Conservation (phyloP, 2,329 filamentous ascomycete species). For the Exophiala xenobiotica region DNA sequence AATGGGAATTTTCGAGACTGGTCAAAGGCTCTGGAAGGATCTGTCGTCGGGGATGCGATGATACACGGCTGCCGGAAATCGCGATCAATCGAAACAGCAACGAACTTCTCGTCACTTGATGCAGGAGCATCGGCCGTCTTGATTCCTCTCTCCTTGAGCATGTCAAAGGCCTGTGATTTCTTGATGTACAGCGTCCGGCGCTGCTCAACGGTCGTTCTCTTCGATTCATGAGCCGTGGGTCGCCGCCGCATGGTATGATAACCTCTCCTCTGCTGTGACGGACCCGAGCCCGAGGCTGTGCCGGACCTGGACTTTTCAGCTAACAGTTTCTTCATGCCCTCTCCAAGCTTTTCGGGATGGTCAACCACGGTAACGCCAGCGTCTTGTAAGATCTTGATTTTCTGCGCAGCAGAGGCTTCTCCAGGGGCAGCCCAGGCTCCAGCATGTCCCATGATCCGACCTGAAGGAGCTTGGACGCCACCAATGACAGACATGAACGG, state of each 20-base stretch:
- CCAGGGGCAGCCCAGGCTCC: constrained; percentile 69
- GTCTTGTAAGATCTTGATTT: constrained; percentile 64
- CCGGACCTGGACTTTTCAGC: constrained; percentile 37
- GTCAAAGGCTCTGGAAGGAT: constrained; percentile 43
- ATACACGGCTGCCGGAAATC: constrained; percentile 63
- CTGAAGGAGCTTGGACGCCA: constrained; percentile 62
- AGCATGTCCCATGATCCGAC: constrained; percentile 74
- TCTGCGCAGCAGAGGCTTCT: constrained; percentile 64
- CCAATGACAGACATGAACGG: constrained; percentile 72
- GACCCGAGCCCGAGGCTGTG: constrained; percentile 36
- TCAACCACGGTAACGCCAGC: constrained; percentile 70
- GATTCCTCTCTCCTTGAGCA: constrained; percentile 56
- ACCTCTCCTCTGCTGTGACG: constrained; percentile 50
- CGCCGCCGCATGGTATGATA: constrained; percentile 50
- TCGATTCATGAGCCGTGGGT: constrained; percentile 8
- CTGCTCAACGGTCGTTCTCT: constrained; percentile 34
- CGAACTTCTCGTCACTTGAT: constrained; percentile 46
- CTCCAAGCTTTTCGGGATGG: constrained; percentile 73
- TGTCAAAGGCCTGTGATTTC: constrained; percentile 53
- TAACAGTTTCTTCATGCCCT: constrained; percentile 64
- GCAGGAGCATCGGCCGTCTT: constrained; percentile 41
- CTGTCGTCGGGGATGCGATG: constrained; percentile 55
- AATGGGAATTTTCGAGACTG: constrained; percentile 60
- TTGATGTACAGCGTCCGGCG: constrained; percentile 57
- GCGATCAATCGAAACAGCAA: constrained; percentile 67